These are phyloP conservation scores for Globisporangium spiculum DNA, from an alignment of 352 stramenopile species.

Conservation along the genomic window DNA sequence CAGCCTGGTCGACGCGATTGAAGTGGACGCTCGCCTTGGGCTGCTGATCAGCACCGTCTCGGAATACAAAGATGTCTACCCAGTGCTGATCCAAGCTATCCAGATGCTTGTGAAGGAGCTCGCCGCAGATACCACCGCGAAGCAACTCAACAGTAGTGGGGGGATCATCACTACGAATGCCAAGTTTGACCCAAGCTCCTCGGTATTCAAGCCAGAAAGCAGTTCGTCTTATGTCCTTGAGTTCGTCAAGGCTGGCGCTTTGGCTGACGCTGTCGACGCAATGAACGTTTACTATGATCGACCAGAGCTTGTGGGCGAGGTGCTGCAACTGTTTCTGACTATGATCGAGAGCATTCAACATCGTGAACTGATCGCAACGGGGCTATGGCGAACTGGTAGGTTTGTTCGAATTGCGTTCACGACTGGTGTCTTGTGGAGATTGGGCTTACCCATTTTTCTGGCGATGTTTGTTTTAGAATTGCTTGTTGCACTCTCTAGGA, in stretches of 20 bases:
- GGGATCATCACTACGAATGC: not conserved
- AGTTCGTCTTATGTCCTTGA: not conserved
- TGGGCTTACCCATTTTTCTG: not conserved
- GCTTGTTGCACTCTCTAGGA: not conserved
- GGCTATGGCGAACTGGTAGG: not conserved
- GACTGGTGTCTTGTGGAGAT: too few species aligned
- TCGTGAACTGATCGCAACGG: not conserved
- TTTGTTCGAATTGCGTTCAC: not conserved
- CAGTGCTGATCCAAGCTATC: conserved; percentile 25
- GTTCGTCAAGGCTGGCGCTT: conserved; percentile 7
- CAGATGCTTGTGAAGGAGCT: conserved; percentile 24
- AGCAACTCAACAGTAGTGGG: not conserved
- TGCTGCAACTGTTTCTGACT: not conserved
- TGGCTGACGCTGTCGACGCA: conserved; percentile 2
- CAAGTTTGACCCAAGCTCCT: not conserved
- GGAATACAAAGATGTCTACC: conserved; percentile 31
- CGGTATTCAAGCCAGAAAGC: not conserved
- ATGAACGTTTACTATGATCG: conserved; percentile 1
- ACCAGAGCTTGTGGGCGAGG: conserved; percentile 5
- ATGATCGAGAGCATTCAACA: conserved; percentile 1
- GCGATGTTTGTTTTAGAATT: not conserved
- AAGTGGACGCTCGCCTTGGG: conserved; percentile 22
- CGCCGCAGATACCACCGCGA: not conserved
- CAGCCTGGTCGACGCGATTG: conserved; percentile 4
- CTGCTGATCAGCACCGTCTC: conserved; percentile 30